These are phyloP conservation scores for Phytophthora litchii DNA, from an alignment of 352 stramenopile species.

Conservation along the genomic window DNA sequence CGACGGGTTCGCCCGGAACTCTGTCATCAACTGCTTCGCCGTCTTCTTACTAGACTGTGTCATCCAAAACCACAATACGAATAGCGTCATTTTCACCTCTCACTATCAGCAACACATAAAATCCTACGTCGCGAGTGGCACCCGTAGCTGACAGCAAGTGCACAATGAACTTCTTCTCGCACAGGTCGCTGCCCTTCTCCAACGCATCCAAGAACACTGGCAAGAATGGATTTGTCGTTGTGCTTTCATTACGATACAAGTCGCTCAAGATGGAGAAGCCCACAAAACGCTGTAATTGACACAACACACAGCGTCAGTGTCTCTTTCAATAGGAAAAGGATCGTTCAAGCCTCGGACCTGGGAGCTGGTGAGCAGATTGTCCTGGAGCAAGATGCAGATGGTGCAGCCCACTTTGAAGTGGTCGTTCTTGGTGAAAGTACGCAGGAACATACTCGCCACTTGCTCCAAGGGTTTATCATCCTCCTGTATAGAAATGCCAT, in stretches of 20 bases:
- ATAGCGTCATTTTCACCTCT: constrained; percentile 9
- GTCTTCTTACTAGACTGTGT: constrained; percentile 69
- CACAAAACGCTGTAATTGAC: constrained; percentile 68
- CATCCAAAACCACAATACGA: constrained; percentile 7
- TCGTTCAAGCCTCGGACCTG: constrained; percentile 49
- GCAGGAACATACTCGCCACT: constrained; percentile 68
- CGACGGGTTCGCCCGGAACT: constrained; percentile 62
- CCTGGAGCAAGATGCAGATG: constrained; percentile 88
- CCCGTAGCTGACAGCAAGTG: constrained; percentile 61
- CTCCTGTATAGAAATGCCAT: constrained; percentile 50
- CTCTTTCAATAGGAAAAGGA: neutral
- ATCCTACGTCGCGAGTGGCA: constrained; percentile 51
- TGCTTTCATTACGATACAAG: constrained; percentile 82
- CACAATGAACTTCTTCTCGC: constrained; percentile 83
- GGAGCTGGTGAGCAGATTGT: constrained; percentile 91
- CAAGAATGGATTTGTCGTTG: constrained; percentile 85
- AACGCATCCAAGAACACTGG: constrained; percentile 86
- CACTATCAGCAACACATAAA: constrained; percentile 11
- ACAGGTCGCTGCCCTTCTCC: constrained; percentile 71
- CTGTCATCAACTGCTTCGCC: constrained; percentile 70
- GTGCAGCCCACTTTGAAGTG: constrained; percentile 92
- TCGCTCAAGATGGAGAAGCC: constrained; percentile 88
- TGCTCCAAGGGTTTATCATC: constrained; percentile 86
- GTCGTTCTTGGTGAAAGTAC: constrained; percentile 88
- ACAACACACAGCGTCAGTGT: neutral